Evolutionary conservation across 2,329 filamentous ascomycete species (phyloP), one percentile per base, ranked within the genome.

Genomic region (Macrophomina phaseolina): DNA sequence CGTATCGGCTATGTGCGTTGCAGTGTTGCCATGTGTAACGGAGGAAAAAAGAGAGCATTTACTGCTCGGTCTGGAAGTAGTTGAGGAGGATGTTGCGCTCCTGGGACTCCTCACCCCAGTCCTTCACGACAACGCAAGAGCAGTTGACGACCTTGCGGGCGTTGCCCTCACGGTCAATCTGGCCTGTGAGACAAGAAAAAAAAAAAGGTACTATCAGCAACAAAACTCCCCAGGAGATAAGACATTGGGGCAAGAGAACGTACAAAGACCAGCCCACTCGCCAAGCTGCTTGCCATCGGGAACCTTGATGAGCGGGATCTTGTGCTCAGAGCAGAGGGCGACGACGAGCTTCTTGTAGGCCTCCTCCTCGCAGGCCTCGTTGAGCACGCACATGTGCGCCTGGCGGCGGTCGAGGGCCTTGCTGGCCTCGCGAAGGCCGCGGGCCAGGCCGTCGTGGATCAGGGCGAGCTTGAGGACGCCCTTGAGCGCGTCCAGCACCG

Each of bases 91-190:
- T 93, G 80, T 90, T 93, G 81, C 95, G 94, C 90, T 99, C 95
- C 87, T 97, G 94, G 75, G 92, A 96, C 88, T 99, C 95, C 90
- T 98, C 95, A 89, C 95, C 95, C 95, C 95, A 99, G 85, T 99
- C 94, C 88, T 95, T 94, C 80, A 99, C 95, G 71, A 99, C 95
- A 79, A 99, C 95, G 89, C 95, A 98, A 81, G 94, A 98, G 93
- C 95, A 99, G 92, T 99, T 99, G 87, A 99, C 95, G 76, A 99
- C 94, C 91, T 99, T 99, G 85, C 95, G 92, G 79, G 95, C 93
- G 85, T 99, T 99, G 78, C 95, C 95, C 86, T 99, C 95, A 81
- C 95, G 94, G 87, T 99, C 95, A 79, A 99, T 90, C 77, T 97
- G 94, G 86, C 94, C 94, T 97, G 69, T 71, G 63, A 28, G 18